A percentile compares a stretch with the other conserved stretches of the same genome.
Conservation (phyloP, 2,329 filamentous ascomycete species). For the Neurospora sp. region DNA sequence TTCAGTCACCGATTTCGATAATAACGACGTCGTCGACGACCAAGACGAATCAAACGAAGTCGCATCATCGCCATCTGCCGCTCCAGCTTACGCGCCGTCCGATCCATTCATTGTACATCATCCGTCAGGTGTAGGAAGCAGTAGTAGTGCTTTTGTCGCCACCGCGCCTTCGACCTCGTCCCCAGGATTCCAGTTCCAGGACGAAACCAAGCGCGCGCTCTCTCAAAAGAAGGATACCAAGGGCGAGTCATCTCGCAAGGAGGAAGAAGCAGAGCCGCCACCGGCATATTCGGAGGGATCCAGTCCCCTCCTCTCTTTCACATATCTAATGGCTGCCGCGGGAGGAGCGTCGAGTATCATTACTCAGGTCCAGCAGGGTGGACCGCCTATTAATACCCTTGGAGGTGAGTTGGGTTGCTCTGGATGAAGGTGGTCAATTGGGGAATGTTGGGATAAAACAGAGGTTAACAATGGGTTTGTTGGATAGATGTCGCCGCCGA, state of each 20-base stretch:
- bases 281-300: conserved; percentile 93
- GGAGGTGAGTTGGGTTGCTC: conserved; percentile 51
- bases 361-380: conserved; percentile 94
- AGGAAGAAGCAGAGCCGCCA: conserved; percentile 80
- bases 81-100: conserved; percentile 44
- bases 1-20: background rate
- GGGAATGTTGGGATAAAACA: background rate
- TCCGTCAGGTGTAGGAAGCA: background rate
- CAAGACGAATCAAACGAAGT: conserved; percentile 8
- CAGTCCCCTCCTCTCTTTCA: conserved; percentile 84
- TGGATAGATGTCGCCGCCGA: conserved; percentile 66
- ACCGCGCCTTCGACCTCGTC: conserved; percentile 15
- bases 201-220: conserved; percentile 76
- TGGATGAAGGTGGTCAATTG: background rate
- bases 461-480: conserved; percentile 9
- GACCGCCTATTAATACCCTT: conserved; percentile 78
- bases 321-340: conserved; percentile 95
- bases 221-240: conserved; percentile 59
- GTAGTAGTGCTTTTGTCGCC: background rate
- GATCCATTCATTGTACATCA: conserved; percentile 8
- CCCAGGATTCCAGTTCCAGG: conserved; percentile 27
- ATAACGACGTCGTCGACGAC: conserved; percentile 23
- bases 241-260: conserved; percentile 54
- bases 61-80: conserved; percentile 27
- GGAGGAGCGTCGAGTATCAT: conserved; percentile 97